A percentile compares a stretch with the other conserved stretches of the same genome.
Evolutionary conservation across 2,329 filamentous ascomycete genomes (phyloP).

Genomic region (Diplodia sapinea): DNA sequence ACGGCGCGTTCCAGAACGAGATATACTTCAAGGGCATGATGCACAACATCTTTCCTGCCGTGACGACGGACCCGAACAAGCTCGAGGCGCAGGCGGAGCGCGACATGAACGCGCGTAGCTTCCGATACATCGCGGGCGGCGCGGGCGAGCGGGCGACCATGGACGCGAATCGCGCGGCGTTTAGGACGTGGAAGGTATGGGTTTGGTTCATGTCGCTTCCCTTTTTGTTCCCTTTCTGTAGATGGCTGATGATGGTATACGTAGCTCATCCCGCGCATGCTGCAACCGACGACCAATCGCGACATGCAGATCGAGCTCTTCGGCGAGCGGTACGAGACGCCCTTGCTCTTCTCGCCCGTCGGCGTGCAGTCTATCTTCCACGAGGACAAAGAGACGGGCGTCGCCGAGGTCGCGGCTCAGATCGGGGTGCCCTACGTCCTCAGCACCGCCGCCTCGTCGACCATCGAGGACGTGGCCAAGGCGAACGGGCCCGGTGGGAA

Average conservation of each 20-base stretch:
- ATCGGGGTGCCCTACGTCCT: constrained; percentile 68
- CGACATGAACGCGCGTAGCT: constrained; percentile 56
- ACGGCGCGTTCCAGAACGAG: constrained; percentile 49
- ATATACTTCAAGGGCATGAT: constrained; percentile 62
- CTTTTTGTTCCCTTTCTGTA: background rate
- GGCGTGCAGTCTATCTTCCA: constrained; percentile 72
- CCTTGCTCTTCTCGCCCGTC: constrained; percentile 68
- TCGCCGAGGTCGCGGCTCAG: constrained; percentile 64
- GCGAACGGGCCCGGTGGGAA: constrained; percentile 59
- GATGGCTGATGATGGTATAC: too few relatives aligned
- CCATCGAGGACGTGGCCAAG: constrained; percentile 67
- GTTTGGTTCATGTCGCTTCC: too few relatives aligned
- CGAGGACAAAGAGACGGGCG: constrained; percentile 65
- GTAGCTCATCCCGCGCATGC: constrained; percentile 30
- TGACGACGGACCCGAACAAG: constrained; percentile 65
- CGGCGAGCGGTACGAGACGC: constrained; percentile 53
- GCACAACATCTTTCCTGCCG: constrained; percentile 54
- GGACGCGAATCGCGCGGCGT: constrained; percentile 64
- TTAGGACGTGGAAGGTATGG: constrained; percentile 57
- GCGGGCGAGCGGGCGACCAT: constrained; percentile 67
- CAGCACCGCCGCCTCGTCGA: constrained; percentile 65
- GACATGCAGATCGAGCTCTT: constrained; percentile 34
- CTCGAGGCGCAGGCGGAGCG: constrained; percentile 62
- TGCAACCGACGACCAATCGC: constrained; percentile 20
- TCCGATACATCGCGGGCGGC: constrained; percentile 67